A percentile compares a stretch with the other conserved stretches of the same genome.
phyloP scores from a whole-genome alignment of 1,284 basidiomycete genomes.

The Rhodotorula sp. region DNA sequence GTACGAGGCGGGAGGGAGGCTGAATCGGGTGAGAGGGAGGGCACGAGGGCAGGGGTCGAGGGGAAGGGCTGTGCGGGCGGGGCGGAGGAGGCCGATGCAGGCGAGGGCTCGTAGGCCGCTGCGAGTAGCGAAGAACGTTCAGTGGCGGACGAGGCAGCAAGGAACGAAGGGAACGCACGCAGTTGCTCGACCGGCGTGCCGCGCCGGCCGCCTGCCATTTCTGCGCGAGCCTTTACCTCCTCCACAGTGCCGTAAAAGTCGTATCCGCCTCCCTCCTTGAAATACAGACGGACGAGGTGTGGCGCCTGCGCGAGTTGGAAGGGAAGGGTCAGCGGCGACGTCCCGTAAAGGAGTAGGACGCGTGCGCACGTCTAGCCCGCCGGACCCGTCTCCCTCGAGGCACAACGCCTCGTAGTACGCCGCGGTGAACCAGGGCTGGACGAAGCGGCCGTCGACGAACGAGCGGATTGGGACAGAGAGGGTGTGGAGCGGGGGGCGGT shows the following conservation, averaged over 20 bases:
- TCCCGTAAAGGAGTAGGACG: neutral
- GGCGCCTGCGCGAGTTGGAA: conserved; percentile 2
- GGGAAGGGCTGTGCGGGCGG: neutral
- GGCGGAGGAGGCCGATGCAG: neutral
- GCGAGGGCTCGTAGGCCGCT: no score
- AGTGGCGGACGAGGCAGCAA: neutral
- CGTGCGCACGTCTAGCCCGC: conserved; percentile 21
- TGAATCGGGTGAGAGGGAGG: neutral
- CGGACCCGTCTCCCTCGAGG: conserved; percentile 12
- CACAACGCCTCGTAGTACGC: conserved; percentile 37
- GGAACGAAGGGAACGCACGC: conserved; percentile 16
- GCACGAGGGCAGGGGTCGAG: neutral
- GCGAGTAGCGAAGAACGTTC: neutral
- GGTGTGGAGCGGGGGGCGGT: conserved; percentile 3
- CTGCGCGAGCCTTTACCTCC: conserved; percentile 33
- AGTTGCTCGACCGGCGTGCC: conserved; percentile 23
- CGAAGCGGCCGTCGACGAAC: conserved; percentile 27
- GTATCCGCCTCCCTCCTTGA: conserved; percentile 39
- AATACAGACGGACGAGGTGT: conserved; percentile 29
- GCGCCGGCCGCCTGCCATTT: neutral
- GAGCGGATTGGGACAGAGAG: conserved; percentile 30
- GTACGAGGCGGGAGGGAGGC: neutral
- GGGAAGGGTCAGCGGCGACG: no score
- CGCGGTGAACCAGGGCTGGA: conserved; percentile 41
- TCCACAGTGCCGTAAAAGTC: conserved; percentile 34